phyloP scores from a whole-genome alignment of 768 basidiomycete genomes.

The Termitomyces sp. region DNA sequence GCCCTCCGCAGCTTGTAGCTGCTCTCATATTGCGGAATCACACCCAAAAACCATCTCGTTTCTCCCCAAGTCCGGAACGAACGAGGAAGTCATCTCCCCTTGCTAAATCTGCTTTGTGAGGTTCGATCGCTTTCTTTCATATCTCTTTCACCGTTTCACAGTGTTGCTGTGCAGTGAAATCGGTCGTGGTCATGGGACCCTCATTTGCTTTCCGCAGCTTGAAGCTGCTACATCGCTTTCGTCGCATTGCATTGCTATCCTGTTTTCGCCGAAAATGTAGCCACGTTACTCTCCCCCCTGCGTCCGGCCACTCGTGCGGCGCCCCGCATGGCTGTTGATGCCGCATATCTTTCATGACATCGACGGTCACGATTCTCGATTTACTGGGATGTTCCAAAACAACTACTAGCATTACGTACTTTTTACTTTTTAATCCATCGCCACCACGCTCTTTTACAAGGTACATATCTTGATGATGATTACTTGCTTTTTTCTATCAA shows the following conservation, averaged over 20 bases:
- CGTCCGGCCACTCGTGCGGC: not conserved
- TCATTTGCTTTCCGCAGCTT: not conserved
- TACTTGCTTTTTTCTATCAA: not conserved
- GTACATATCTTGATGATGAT: conserved; percentile 3
- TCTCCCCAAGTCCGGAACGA: conserved; percentile 3
- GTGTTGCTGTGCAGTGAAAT: not conserved
- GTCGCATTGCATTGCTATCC: conserved; percentile 11
- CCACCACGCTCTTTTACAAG: conserved; percentile 7
- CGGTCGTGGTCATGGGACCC: not conserved
- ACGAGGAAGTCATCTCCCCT: conserved; percentile 13
- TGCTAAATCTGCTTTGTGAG: conserved; percentile 6
- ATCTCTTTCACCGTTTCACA: not conserved
- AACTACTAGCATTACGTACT: conserved; percentile 5
- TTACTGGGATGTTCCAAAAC: conserved; percentile 4
- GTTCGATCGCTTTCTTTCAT: not conserved
- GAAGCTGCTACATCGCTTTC: conserved; percentile 2
- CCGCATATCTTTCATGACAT: conserved; percentile 1
- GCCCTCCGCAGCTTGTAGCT: conserved; percentile 12
- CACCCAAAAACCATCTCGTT: conserved; percentile 4
- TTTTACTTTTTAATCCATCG: not conserved
- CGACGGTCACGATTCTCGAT: conserved; percentile 9
- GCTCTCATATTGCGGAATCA: conserved; percentile 13
- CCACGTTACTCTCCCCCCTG: not conserved
- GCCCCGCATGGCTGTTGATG: not conserved
- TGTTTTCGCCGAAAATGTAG: conserved; percentile 9